Conservation (phyloP, 371 early-diverging fungal genomes). For the Sporodiniella umbellata region DNA sequence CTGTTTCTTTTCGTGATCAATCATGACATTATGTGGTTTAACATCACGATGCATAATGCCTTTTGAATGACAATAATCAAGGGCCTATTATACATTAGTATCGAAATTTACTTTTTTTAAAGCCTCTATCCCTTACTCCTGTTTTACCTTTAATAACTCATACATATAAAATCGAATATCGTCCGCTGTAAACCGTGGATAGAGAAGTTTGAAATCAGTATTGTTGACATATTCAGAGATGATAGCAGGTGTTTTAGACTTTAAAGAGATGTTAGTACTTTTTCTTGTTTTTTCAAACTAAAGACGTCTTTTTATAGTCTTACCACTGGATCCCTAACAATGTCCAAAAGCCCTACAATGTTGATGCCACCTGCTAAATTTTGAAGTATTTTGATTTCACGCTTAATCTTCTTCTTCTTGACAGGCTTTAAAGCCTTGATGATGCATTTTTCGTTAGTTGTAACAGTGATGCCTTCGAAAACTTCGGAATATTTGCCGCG, state of each 20-base stretch:
- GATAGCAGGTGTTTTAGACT: conserved; percentile 93
- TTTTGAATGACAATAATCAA: conserved; percentile 97
- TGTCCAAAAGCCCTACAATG: conserved; percentile 91
- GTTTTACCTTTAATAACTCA: conserved; percentile 85
- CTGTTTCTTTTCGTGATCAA: conserved; percentile 92
- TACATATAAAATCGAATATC: conserved; percentile 96
- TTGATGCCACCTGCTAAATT: conserved; percentile 94
- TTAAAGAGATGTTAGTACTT: neutral
- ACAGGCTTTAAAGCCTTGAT: conserved; percentile 99
- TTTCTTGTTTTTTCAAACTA: too few relatives aligned
- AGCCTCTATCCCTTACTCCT: too few relatives aligned
- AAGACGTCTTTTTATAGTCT: neutral
- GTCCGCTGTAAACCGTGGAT: conserved; percentile 79
- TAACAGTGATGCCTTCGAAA: conserved; percentile 93
- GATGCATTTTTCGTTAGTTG: conserved; percentile 78
- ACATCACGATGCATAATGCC: conserved; percentile 99
- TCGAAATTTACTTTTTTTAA: too few relatives aligned
- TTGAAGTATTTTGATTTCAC: conserved; percentile 98
- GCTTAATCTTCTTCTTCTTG: conserved; percentile 98
- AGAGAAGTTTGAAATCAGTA: conserved; percentile 69
- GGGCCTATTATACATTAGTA: conserved; percentile 53
- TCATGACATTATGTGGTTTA: conserved; percentile 99
- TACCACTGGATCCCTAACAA: conserved; percentile 94
- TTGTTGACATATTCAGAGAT: conserved; percentile 96
- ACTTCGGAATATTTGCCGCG: conserved; percentile 99